A percentile compares a stretch with the other conserved stretches of the same genome.
phyloP scores from a whole-genome alignment of 768 basidiomycete species.

The Podaxis carcinomalis region DNA sequence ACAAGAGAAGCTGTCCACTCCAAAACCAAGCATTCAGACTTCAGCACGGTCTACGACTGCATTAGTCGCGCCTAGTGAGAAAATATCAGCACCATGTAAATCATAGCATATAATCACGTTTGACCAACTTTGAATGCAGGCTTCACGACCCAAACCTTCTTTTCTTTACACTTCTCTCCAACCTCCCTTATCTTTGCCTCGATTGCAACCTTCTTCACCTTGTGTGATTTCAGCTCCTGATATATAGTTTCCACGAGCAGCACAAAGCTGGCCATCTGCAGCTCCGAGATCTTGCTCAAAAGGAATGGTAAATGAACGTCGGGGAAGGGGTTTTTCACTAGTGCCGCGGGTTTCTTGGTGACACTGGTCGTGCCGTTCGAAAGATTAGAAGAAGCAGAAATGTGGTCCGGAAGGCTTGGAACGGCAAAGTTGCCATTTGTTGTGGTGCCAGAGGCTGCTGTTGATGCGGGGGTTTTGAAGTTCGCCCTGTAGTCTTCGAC shows the following conservation, averaged over 20 bases:
- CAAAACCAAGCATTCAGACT: not conserved
- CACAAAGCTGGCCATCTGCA: constrained; percentile 58
- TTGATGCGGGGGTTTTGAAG: constrained; percentile 19
- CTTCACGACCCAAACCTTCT: constrained; percentile 73
- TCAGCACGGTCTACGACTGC: not conserved
- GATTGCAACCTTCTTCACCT: constrained; percentile 80
- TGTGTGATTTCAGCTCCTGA: constrained; percentile 62
- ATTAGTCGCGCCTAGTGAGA: not conserved
- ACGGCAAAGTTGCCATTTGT: constrained; percentile 38
- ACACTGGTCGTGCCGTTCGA: constrained; percentile 9
- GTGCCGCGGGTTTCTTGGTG: constrained; percentile 26
- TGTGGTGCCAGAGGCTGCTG: constrained; percentile 7
- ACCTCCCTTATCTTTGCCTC: constrained; percentile 79
- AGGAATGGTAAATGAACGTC: constrained; percentile 58
- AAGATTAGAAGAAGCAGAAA: constrained; percentile 13
- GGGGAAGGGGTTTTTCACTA: constrained; percentile 63
- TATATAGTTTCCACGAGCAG: constrained; percentile 72
- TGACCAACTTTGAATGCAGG: constrained; percentile 23
- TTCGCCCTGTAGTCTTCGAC: constrained; percentile 32
- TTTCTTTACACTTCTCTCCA: constrained; percentile 67
- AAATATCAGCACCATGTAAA: not conserved
- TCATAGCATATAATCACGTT: not conserved
- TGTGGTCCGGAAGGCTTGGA: constrained; percentile 34
- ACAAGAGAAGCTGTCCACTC: not conserved
- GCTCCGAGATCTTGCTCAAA: constrained; percentile 54